Base-by-base conservation (phyloP, 2,329 filamentous ascomycete genomes). In the Sclerotinia subarctica region DNA sequence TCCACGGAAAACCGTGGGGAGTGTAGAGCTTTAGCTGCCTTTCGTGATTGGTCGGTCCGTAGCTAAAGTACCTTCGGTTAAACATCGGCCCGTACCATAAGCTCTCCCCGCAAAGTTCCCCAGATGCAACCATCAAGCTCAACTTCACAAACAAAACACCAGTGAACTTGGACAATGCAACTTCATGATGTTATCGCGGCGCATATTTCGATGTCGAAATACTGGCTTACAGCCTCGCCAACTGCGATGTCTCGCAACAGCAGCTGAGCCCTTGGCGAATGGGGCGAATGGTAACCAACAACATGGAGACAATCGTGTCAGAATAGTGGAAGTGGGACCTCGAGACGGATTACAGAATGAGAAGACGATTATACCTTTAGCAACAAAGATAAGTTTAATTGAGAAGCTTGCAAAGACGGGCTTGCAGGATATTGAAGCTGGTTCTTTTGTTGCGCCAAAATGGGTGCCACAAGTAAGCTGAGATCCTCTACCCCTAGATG, bases 261-360 rank as follows among this genome's bases (percentile, higher is more conserved):
- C 74, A 24, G 66, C 65, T 29, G 71, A 74, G 32, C 68, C 69
- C 32, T n/a, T 44, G 32, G 47, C 54, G 17, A 54, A 64, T 51
- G 57, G 52, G 32, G 51, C 56, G 51, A 62, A 58, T 67, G 65
- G 68, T 24, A 69, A 70, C 59, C 69, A 73, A 60, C 71, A 73
- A 68, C 54, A 72, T 64, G 68, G 68, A 32, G 70, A 69, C 64
- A 77, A 78, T 66, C 73, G 72, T 21, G 83, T 88, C 70, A 84
- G 82, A 79, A 88, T 96, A 51, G 89, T 95, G 70, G 92, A 96
- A 81, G 92, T 96, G 70, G 92, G 91, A 11, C 92, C 92, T 46
- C 85, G 92, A 72, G 92, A 96, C 81, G 92, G 92, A n/a, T 80
- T 96, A 65, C 92, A 96, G 77, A 96, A 95, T 76, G 91, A 95